phyloP scores from a whole-genome alignment of 2,329 filamentous ascomycete species.

The Trichophyton verrucosum region DNA sequence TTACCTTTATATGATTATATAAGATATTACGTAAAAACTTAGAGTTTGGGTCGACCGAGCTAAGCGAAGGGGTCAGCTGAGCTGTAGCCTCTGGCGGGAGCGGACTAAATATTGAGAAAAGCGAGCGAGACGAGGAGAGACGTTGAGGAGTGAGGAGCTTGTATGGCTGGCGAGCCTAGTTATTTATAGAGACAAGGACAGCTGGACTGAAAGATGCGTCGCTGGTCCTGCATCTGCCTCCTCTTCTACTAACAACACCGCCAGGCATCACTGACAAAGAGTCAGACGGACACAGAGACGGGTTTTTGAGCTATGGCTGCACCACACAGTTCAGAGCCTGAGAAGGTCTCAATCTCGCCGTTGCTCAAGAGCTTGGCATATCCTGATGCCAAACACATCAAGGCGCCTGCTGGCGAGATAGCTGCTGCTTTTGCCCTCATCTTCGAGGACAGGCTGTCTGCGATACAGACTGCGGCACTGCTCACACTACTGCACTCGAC shows the following conservation, averaged over 20 bases:
- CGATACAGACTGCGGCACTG: constrained; percentile 74
- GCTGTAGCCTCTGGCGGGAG: constrained; percentile 38
- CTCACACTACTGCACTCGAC: constrained; percentile 90
- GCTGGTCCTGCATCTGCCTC: background rate
- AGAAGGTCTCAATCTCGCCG: constrained; percentile 35
- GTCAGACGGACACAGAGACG: background rate
- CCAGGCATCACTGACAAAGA: background rate
- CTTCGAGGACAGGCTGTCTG: constrained; percentile 80
- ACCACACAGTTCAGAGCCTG: constrained; percentile 15
- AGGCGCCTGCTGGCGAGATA: constrained; percentile 66
- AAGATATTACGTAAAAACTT: too few species aligned
- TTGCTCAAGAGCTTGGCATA: constrained; percentile 38
- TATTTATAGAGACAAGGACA: background rate
- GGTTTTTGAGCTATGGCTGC: background rate
- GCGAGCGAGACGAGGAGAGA: background rate
- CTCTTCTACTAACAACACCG: background rate
- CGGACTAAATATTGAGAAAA: background rate
- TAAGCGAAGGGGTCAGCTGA: too few species aligned
- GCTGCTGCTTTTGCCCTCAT: constrained; percentile 81
- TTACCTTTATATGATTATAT: too few species aligned
- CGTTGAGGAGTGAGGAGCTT: background rate
- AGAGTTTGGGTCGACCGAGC: too few species aligned
- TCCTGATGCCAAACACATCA: constrained; percentile 29
- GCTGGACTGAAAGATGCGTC: background rate
- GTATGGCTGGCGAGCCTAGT: background rate